phyloP scores from a whole-genome alignment of 2,329 filamentous ascomycete species.

The Pseudocercospora fuligena region DNA sequence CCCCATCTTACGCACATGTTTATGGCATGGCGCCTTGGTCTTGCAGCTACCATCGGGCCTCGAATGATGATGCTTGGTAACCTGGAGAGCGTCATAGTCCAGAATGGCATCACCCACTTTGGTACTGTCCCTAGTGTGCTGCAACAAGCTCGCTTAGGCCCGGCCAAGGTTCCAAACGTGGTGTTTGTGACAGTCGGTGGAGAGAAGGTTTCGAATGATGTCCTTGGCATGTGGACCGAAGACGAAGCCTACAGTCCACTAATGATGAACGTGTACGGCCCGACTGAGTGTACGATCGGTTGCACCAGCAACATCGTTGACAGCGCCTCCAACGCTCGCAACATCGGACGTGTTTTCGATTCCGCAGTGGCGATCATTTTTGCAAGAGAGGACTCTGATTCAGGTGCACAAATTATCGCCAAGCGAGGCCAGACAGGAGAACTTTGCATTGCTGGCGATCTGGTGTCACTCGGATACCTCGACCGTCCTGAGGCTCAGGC shows the following conservation, averaged over 20 bases:
- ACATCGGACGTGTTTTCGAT: too few relatives aligned
- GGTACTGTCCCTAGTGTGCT: slow-evolving; percentile 12
- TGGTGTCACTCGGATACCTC: slow-evolving; percentile 14
- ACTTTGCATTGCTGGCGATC: slow-evolving; percentile 13
- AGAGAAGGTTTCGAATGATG: slow-evolving; percentile 12
- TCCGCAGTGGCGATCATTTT: too few relatives aligned
- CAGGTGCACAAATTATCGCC: slow-evolving; percentile 5
- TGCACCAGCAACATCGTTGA: too few relatives aligned
- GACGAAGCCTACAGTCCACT: slow-evolving; percentile 8
- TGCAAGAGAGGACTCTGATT: too few relatives aligned
- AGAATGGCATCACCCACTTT: too few relatives aligned
- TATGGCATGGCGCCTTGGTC: slow-evolving; percentile 12
- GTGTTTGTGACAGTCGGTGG: slow-evolving; percentile 11
- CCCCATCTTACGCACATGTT: slow-evolving; percentile 13
- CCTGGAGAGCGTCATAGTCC: too few relatives aligned
- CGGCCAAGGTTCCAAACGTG: not conserved
- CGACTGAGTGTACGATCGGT: too few relatives aligned
- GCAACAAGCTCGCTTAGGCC: slow-evolving; percentile 12
- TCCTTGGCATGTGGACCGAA: slow-evolving; percentile 10
- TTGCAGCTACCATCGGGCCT: slow-evolving; percentile 7
- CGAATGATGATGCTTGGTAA: too few relatives aligned
- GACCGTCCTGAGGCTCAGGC: slow-evolving; percentile 10
- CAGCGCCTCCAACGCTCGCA: too few relatives aligned
- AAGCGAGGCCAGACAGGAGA: slow-evolving; percentile 15
- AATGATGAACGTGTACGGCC: not conserved